Percentiles rank a stretch among this genome's conserved stretches.
These are phyloP conservation scores for Colletotrichum sp. DNA, from an alignment of 2,329 filamentous ascomycete genomes.

Conservation along the genomic window DNA sequence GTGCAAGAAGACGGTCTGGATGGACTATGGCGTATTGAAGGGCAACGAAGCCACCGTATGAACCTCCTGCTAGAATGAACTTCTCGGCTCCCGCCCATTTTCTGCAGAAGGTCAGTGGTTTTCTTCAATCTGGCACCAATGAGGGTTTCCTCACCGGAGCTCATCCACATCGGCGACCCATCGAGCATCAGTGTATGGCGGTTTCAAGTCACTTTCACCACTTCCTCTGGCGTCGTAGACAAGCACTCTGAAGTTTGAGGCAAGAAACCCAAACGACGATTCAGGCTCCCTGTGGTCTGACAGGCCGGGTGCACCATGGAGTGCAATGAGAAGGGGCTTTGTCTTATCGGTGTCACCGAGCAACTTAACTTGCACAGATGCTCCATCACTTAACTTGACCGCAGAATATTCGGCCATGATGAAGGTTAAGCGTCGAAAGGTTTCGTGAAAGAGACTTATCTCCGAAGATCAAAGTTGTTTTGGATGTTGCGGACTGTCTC, in stretches of 20 bases:
- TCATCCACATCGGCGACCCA: conserved; percentile 29
- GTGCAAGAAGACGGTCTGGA: conserved; percentile 21
- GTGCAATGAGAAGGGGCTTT: conserved; percentile 25
- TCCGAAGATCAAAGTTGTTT: not conserved
- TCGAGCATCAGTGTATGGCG: conserved; percentile 26
- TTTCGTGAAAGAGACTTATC: not conserved
- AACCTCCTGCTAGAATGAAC: conserved; percentile 26
- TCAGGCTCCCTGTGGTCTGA: conserved; percentile 25
- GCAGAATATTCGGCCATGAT: not conserved
- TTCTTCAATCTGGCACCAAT: not conserved
- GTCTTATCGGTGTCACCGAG: conserved; percentile 18
- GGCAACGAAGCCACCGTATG: conserved; percentile 27
- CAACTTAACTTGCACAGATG: conserved; percentile 20
- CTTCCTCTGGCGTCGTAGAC: conserved; percentile 29
- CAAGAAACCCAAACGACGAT: conserved; percentile 23
- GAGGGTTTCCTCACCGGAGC: conserved; percentile 19
- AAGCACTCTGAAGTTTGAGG: conserved; percentile 23
- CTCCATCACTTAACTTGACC: conserved; percentile 23
- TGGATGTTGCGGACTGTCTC: not conserved
- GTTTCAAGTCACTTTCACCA: conserved; percentile 25
- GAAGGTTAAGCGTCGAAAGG: not conserved
- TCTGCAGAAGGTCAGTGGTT: not conserved
- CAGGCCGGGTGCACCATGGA: conserved; percentile 27
- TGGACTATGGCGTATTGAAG: conserved; percentile 26
- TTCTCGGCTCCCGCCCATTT: conserved; percentile 23